A percentile compares a stretch with the other conserved stretches of the same genome.
Conservation (phyloP, 208 protist genomes). For the Endotrypanum monterogeii region DNA sequence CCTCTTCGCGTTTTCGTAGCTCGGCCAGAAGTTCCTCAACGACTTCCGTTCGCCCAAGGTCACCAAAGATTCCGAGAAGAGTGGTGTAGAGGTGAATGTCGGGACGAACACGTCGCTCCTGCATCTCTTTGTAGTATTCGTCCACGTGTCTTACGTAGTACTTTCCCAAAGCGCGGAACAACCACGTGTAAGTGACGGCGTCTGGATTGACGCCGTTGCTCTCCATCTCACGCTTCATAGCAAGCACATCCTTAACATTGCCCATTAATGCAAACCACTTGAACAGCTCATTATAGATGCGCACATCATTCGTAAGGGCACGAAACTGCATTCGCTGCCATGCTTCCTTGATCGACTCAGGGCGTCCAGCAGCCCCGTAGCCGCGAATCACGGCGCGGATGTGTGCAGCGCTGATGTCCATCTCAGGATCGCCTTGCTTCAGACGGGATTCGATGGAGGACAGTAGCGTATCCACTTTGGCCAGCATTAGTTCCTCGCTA, state of each 20-base stretch:
- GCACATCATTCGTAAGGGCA: conserved; percentile 69
- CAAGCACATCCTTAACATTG: conserved; percentile 86
- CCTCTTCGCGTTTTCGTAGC: conserved; percentile 70
- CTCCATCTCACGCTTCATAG: conserved; percentile 62
- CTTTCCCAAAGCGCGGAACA: conserved; percentile 76
- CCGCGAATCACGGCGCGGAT: conserved; percentile 85
- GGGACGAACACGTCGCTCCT: conserved; percentile 50
- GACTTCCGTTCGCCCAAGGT: conserved; percentile 51
- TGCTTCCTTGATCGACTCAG: conserved; percentile 74
- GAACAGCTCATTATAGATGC: conserved; percentile 88
- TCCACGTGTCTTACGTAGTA: conserved; percentile 86
- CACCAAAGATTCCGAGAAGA: conserved; percentile 81
- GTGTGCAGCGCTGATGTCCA: conserved; percentile 85
- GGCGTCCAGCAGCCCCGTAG: conserved; percentile 80
- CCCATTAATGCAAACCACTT: conserved; percentile 90
- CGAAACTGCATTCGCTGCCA: conserved; percentile 75
- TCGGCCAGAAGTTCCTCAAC: conserved; percentile 62
- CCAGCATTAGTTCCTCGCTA: conserved; percentile 86
- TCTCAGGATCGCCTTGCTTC: conserved; percentile 82
- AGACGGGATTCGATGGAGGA: conserved; percentile 84
- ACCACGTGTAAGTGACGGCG: conserved; percentile 80
- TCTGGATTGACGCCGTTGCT: conserved; percentile 52
- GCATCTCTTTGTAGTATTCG: conserved; percentile 69
- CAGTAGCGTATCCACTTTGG: conserved; percentile 88
- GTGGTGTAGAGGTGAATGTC: conserved; percentile 85